phyloP scores from a whole-genome alignment of 495 filamentous ascomycete genomes.

The Penicillium argentinense region DNA sequence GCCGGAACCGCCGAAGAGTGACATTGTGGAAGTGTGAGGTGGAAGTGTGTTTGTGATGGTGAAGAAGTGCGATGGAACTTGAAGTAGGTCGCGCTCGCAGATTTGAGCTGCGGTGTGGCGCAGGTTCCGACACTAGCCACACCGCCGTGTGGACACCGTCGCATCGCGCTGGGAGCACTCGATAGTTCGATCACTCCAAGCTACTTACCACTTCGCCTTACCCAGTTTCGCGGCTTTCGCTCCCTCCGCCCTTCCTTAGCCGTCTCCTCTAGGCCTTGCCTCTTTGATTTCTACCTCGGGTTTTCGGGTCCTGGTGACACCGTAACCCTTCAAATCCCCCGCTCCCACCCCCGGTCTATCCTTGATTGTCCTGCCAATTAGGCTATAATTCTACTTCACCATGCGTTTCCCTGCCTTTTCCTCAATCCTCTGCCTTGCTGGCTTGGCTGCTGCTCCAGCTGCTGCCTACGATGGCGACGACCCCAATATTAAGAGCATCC shows the following conservation, averaged over 20 bases:
- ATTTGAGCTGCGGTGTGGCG: background rate
- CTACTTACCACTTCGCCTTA: constrained; percentile 1
- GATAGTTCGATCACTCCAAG: background rate
- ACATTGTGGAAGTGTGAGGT: constrained; percentile 28
- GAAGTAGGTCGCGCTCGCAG: constrained; percentile 1
- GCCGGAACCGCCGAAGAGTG: constrained; percentile 39
- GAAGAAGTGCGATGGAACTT: constrained; percentile 4
- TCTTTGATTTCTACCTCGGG: constrained; percentile 12
- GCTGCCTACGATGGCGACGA: constrained; percentile 38
- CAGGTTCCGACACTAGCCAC: background rate
- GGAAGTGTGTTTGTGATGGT: background rate
- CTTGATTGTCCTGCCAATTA: constrained; percentile 23
- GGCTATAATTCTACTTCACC: constrained; percentile 20
- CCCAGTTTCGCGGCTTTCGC: constrained; percentile 8
- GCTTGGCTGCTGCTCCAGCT: constrained; percentile 31
- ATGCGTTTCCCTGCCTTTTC: constrained; percentile 45
- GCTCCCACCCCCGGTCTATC: constrained; percentile 28
- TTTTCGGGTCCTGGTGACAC: constrained; percentile 34
- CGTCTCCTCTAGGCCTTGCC: constrained; percentile 11
- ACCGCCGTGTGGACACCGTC: background rate
- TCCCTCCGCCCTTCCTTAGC: constrained; percentile 13
- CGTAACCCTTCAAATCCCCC: constrained; percentile 9
- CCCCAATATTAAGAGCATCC: constrained; percentile 55
- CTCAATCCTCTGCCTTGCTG: constrained; percentile 39
- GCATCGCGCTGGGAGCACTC: background rate